A percentile compares a stretch with the other conserved stretches of the same genome.
These are phyloP conservation scores for Alliaria petiolata DNA, from an alignment of 345 rosid species.

Conservation along the genomic window DNA sequence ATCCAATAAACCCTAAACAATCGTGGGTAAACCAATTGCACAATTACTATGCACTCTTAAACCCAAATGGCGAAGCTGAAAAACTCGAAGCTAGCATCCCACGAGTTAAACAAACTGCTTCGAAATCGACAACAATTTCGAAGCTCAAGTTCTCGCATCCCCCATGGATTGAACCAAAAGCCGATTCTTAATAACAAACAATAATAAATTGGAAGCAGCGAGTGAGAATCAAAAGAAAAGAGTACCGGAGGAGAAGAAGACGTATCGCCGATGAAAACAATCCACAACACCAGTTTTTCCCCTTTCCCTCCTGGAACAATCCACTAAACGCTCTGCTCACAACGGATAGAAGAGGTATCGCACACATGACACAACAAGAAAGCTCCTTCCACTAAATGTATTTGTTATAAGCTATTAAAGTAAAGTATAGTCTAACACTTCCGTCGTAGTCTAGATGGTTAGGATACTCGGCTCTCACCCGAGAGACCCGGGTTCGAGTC, in stretches of 20 bases:
- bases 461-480: conserved; percentile 83
- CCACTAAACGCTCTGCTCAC: conserved; percentile 3
- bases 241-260: conserved; percentile 25
- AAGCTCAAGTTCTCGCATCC: not conserved
- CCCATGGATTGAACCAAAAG: conserved; percentile 10
- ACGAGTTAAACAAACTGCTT: not conserved
- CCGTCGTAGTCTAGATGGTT: conserved; percentile 54
- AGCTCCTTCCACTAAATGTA: not conserved
- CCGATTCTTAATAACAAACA: not conserved
- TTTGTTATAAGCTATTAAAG: not conserved
- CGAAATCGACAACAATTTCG: not conserved
- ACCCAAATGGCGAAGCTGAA: not conserved
- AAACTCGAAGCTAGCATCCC: not conserved
- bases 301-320: conserved; percentile 10
- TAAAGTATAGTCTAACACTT: not conserved
- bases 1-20: not conserved
- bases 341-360: conserved; percentile 25
- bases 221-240: not conserved
- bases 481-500: conserved; percentile 69
- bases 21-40: not conserved
- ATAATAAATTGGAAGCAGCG: not conserved
- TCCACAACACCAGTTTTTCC: not conserved
- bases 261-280: conserved; percentile 12
- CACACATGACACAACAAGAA: not conserved
- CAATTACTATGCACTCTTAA: not conserved